Conservation (phyloP, 768 basidiomycete species). For the Ramaria sp. region DNA sequence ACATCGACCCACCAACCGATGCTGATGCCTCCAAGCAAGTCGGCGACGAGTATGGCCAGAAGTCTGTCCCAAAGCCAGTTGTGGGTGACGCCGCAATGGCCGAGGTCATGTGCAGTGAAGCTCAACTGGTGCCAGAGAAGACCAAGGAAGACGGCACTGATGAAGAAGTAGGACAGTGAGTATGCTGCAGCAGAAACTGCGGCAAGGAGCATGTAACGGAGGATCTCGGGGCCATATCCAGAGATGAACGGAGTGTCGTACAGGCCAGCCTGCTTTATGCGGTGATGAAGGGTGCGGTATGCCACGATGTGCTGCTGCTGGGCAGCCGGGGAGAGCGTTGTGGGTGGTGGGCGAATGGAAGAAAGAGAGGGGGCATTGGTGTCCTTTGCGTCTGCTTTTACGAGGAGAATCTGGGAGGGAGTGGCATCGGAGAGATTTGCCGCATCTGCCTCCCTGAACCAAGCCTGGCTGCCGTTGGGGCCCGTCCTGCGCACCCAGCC, state of each 20-base stretch:
- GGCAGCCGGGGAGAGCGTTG: slow-evolving; percentile 40
- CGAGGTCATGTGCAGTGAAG: slow-evolving; percentile 89
- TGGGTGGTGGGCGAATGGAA: slow-evolving; percentile 42
- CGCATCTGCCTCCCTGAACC: slow-evolving; percentile 50
- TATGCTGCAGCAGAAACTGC: slow-evolving; percentile 52
- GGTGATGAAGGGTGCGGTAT: slow-evolving; percentile 69
- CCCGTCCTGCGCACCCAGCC: slow-evolving; percentile 66
- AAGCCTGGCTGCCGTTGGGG: slow-evolving; percentile 32
- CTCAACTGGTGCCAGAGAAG: slow-evolving; percentile 92
- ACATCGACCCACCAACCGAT: slow-evolving; percentile 98
- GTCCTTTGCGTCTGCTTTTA: slow-evolving; percentile 26
- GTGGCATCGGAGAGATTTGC: slow-evolving; percentile 27
- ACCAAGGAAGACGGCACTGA: slow-evolving; percentile 75
- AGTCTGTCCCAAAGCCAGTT: slow-evolving; percentile 73
- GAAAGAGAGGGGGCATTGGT: slow-evolving; percentile 24
- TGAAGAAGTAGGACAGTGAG: slow-evolving; percentile 48
- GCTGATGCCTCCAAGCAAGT: slow-evolving; percentile 87
- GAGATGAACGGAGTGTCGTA: slow-evolving; percentile 75
- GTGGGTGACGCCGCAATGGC: slow-evolving; percentile 90
- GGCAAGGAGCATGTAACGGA: slow-evolving; percentile 66
- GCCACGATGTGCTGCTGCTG: slow-evolving; percentile 66
- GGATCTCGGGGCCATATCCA: slow-evolving; percentile 83
- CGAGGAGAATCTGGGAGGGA: slow-evolving; percentile 52
- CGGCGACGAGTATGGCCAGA: slow-evolving; percentile 68
- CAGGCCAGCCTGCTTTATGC: slow-evolving; percentile 67